Conservation (phyloP, 306 rosid genomes). For the Prunus padus region DNA sequence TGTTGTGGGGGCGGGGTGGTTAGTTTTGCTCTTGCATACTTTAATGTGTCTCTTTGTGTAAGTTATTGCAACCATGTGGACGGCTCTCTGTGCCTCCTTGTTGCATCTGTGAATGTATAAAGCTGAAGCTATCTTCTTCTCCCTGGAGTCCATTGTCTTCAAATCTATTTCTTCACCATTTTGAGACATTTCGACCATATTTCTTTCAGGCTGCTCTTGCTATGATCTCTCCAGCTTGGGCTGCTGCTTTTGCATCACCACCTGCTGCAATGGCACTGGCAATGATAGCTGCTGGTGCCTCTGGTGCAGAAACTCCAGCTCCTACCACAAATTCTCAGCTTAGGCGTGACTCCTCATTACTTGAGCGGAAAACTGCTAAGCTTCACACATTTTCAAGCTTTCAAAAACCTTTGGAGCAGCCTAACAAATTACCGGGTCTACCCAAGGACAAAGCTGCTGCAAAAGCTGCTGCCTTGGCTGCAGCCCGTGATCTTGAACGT, state of each 20-base stretch:
- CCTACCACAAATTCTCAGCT: constrained; percentile 56
- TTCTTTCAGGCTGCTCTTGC: constrained; percentile 80
- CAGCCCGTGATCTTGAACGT: constrained; percentile 92
- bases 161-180: background rate
- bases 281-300: constrained; percentile 98
- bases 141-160: background rate
- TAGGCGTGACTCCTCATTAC: constrained; percentile 78
- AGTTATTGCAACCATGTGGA: background rate
- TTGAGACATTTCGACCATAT: constrained; percentile 8
- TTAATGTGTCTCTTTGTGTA: background rate
- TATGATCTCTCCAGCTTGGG: constrained; percentile 94
- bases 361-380: constrained; percentile 75
- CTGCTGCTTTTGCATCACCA: constrained; percentile 99
- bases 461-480: constrained; percentile 94
- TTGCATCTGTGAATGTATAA: background rate
- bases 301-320: constrained; percentile 72
- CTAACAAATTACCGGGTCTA: constrained; percentile 58
- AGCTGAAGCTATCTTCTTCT: background rate
- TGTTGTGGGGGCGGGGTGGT: background rate
- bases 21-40: background rate
- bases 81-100: background rate
- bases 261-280: constrained; percentile 99
- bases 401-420: constrained; percentile 68
- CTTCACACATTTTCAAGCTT: constrained; percentile 93
- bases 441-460: constrained; percentile 92